These are phyloP conservation scores for Penicillium digitatum DNA, from an alignment of 2,329 filamentous ascomycete genomes.

Conservation along the genomic window DNA sequence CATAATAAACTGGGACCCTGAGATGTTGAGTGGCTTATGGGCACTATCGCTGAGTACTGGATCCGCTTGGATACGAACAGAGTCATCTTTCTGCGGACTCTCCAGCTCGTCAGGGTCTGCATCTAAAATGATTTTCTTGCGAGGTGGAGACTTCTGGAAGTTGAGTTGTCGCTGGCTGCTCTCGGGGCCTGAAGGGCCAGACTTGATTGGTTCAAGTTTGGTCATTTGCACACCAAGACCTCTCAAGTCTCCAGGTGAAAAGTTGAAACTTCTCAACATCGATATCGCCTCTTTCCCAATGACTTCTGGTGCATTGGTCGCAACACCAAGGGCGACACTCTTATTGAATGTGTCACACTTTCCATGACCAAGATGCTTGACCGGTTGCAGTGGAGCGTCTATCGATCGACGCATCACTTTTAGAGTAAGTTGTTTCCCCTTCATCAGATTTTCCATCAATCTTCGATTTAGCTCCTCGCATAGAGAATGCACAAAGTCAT, in stretches of 20 bases:
- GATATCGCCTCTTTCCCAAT: conserved; percentile 81
- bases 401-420: conserved; percentile 87
- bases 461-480: conserved; percentile 80
- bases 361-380: conserved; percentile 90
- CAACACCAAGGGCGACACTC: conserved; percentile 73
- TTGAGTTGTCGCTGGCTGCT: conserved; percentile 75
- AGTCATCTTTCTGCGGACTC: conserved; percentile 40
- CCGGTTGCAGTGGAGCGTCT: conserved; percentile 84
- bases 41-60: conserved; percentile 34
- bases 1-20: conserved; percentile 87
- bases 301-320: conserved; percentile 68
- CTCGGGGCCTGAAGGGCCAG: conserved; percentile 50
- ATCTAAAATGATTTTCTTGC: conserved; percentile 20
- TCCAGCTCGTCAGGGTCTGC: conserved; percentile 50
- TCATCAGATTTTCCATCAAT: conserved; percentile 76
- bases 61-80: conserved; percentile 28
- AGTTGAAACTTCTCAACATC: conserved; percentile 73
- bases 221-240: conserved; percentile 92
- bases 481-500: conserved; percentile 82
- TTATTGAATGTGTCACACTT: conserved; percentile 95
- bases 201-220: conserved; percentile 76
- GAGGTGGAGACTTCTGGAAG: conserved; percentile 55
- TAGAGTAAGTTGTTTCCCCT: conserved; percentile 82
- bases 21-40: conserved; percentile 68
- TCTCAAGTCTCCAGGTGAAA: conserved; percentile 87